A percentile compares a stretch with the other conserved stretches of the same genome.
Evolutionary conservation across 23 red algal genomes (phyloP).

Genomic region (Pyropia yezoensis): DNA sequence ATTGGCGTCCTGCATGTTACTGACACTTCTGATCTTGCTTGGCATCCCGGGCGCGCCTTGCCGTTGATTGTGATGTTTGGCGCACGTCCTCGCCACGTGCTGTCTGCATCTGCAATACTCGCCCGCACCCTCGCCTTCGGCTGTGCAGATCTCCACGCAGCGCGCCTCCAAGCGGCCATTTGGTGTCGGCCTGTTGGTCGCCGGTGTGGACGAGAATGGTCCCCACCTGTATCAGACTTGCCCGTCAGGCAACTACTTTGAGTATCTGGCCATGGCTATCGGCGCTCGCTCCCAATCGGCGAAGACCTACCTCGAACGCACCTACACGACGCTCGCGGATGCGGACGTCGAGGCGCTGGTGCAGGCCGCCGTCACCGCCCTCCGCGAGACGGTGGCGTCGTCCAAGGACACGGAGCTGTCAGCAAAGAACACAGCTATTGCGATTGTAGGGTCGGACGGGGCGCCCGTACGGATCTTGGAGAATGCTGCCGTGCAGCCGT

Average conservation of each 20-base stretch:
- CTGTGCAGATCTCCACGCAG: conserved; percentile 74
- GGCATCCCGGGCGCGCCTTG: too few relatives aligned
- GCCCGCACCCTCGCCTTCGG: too few relatives aligned
- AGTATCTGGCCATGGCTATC: conserved; percentile 86
- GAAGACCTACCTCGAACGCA: conserved; percentile 87
- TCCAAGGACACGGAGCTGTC: conserved; percentile 81
- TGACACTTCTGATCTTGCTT: too few relatives aligned
- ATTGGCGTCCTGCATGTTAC: too few relatives aligned
- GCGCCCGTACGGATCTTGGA: too few relatives aligned
- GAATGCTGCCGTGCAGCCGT: too few relatives aligned
- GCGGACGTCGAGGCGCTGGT: conserved; percentile 52
- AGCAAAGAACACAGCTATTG: conserved; percentile 71
- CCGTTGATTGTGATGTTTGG: too few relatives aligned
- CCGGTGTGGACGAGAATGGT: conserved; percentile 76
- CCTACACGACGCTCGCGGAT: conserved; percentile 35
- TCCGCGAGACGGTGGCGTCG: conserved; percentile 88
- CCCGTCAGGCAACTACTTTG: conserved; percentile 88
- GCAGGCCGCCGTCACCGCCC: conserved; percentile 66
- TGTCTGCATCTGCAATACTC: too few relatives aligned
- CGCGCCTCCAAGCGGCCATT: conserved; percentile 88
- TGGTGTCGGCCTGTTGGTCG: conserved; percentile 90
- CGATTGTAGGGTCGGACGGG: conserved; percentile 49
- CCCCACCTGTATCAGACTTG: conserved; percentile 94
- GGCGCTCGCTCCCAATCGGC: conserved; percentile 89
- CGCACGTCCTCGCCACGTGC: too few relatives aligned